Base-by-base conservation (phyloP, 2,329 filamentous ascomycete species). In the Colletotrichum eremochloae region DNA sequence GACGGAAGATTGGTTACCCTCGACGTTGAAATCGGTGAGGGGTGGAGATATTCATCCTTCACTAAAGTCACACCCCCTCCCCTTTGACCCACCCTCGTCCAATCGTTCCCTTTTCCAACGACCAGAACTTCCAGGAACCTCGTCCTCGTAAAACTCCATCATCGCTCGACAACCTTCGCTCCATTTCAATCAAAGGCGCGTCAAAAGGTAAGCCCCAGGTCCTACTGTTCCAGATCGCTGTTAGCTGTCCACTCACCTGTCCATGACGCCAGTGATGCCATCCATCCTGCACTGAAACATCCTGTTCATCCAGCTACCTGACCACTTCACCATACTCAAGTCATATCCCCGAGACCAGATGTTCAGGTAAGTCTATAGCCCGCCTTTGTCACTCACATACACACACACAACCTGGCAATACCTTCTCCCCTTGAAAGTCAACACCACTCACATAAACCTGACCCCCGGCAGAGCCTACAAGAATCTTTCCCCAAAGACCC, bases 401-500 rank as follows among this genome's bases (percentile, higher is more conserved):
- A 52, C 55, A 9, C 42, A 46, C 15, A 20, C 14, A 33, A 24
- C 31, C 24, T 53, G 20, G 24, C 33, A 63, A 14, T 24, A 11
- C 7, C 29, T 18, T 5, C 42, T 18, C 46, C 46, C 53, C 15
- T 44, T 48, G 31, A 48, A 42, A 38, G 50, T 57, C 42, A 52
- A 24, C 40, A 29, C 18, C 29, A 62, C 48, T 50, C 55, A 62
- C 68, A 33, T 38, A 8, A 63, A 48, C 8, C 44, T 20, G 9
- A 53, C n/a, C 46, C 6, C 58, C n/a, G 24, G 18, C 63, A 93
- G 91, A 77, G 86, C 90, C 64, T 97, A 95, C 84, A 91, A 88
- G 79, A 90, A 88, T 76, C 90, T 97, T 66, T 84, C 91, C 4
- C 88, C 92, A 24, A 91, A 89, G 76, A 92, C 93, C 33, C 92